These are phyloP conservation scores for Westerdykella sp. DNA, from an alignment of 2,329 filamentous ascomycete species.

Conservation along the genomic window DNA sequence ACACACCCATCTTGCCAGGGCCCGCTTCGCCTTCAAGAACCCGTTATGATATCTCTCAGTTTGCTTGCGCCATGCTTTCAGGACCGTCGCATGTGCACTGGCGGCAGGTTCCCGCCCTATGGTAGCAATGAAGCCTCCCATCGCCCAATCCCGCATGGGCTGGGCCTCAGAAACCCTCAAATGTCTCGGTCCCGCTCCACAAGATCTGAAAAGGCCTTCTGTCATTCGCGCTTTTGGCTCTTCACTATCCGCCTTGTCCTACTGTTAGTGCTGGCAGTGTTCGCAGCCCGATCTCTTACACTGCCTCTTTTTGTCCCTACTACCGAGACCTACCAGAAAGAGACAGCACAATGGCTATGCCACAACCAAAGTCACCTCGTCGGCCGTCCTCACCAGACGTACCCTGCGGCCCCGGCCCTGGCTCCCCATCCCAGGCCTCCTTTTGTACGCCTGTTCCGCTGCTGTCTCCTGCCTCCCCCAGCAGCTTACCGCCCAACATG, in stretches of 20 bases:
- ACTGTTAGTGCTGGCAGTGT: constrained; percentile 26
- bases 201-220: constrained; percentile 18
- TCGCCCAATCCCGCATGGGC: constrained; percentile 18
- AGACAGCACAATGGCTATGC: constrained; percentile 29
- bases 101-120: constrained; percentile 25
- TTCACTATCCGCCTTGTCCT: constrained; percentile 21
- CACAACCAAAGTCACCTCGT: constrained; percentile 24
- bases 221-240: constrained; percentile 9
- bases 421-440: constrained; percentile 11
- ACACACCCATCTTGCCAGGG: background rate
- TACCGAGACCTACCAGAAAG: constrained; percentile 12
- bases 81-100: constrained; percentile 26
- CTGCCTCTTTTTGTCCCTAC: constrained; percentile 1
- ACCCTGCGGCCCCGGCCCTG: constrained; percentile 12
- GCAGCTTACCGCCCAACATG: constrained; percentile 10
- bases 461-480: constrained; percentile 10
- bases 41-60: constrained; percentile 11
- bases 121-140: constrained; percentile 27
- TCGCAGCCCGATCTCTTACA: constrained; percentile 12
- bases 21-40: constrained; percentile 4
- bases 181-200: constrained; percentile 31
- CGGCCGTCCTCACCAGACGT: constrained; percentile 17
- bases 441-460: constrained; percentile 16
- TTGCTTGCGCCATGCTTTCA: constrained; percentile 27
- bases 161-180: constrained; percentile 20